Conservation (phyloP, 345 rosid species). For the Angophora floribunda region DNA sequence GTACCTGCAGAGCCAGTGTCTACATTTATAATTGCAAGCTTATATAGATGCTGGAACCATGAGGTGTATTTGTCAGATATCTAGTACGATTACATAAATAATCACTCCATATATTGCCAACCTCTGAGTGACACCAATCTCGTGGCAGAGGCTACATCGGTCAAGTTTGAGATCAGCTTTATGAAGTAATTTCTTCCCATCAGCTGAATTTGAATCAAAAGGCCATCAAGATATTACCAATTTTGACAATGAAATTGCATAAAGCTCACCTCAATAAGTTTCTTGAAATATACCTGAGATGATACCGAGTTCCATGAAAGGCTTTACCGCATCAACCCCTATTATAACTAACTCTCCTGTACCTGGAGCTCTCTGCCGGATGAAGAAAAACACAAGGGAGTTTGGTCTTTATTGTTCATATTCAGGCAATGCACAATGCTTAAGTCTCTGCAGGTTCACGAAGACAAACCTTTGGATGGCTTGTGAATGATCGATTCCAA, state of each 20-base stretch:
- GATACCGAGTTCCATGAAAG: constrained; percentile 25
- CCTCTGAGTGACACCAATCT: constrained; percentile 32
- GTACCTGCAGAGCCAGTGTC: constrained; percentile 10
- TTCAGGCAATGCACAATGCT: not conserved
- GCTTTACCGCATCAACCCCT: constrained; percentile 19
- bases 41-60: not conserved
- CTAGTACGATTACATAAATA: not conserved
- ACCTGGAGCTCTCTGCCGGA: constrained; percentile 17
- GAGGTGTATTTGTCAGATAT: not conserved
- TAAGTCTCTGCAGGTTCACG: not conserved
- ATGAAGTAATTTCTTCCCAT: constrained; percentile 23
- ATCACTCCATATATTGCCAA: not conserved
- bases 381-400: not conserved
- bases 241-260: not conserved
- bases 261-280: not conserved
- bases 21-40: not conserved
- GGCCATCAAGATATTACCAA: not conserved
- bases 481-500: constrained; percentile 29
- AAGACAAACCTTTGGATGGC: constrained; percentile 36
- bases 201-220: constrained; percentile 6
- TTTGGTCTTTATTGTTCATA: not conserved
- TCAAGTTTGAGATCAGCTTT: constrained; percentile 27
- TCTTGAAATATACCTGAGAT: constrained; percentile 10
- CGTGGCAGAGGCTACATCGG: constrained; percentile 23
- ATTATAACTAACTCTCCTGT: constrained; percentile 26